A percentile compares a stretch with the other conserved stretches of the same genome.
phyloP scores from a whole-genome alignment of 768 basidiomycete species.

The Aureoboletus auriporus region DNA sequence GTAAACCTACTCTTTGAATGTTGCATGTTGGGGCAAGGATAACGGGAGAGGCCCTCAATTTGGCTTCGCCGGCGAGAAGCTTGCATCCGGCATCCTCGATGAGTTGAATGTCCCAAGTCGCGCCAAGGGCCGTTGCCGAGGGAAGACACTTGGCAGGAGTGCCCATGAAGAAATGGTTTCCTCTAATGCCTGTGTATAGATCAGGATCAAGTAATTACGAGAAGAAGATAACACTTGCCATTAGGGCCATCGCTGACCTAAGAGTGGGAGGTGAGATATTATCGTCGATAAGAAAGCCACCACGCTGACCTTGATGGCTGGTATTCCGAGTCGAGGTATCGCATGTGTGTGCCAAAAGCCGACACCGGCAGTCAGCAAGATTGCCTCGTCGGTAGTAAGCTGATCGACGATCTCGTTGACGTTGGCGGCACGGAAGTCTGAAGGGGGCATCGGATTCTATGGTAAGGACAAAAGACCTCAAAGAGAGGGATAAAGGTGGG shows the following conservation, averaged over 20 bases:
- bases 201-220: background rate
- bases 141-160: constrained; percentile 79
- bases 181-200: constrained; percentile 42
- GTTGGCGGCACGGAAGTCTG: constrained; percentile 63
- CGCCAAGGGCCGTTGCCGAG: constrained; percentile 68
- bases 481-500: constrained; percentile 8
- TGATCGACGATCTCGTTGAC: constrained; percentile 59
- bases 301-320: constrained; percentile 55
- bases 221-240: constrained; percentile 35
- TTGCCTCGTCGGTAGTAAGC: constrained; percentile 71
- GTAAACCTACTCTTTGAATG: constrained; percentile 61
- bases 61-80: constrained; percentile 69
- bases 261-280: background rate
- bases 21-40: constrained; percentile 82
- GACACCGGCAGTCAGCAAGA: constrained; percentile 65
- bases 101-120: constrained; percentile 68
- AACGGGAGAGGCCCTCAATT: constrained; percentile 62
- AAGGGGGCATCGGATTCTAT: constrained; percentile 49
- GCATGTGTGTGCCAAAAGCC: constrained; percentile 75
- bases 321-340: constrained; percentile 63
- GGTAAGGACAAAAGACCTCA: background rate
- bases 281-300: constrained; percentile 3
- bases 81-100: constrained; percentile 58
- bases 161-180: constrained; percentile 77
- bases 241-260: constrained; percentile 81